Base-by-base conservation (phyloP, 1,284 basidiomycete species). In the Phylloboletellus chloephorus region DNA sequence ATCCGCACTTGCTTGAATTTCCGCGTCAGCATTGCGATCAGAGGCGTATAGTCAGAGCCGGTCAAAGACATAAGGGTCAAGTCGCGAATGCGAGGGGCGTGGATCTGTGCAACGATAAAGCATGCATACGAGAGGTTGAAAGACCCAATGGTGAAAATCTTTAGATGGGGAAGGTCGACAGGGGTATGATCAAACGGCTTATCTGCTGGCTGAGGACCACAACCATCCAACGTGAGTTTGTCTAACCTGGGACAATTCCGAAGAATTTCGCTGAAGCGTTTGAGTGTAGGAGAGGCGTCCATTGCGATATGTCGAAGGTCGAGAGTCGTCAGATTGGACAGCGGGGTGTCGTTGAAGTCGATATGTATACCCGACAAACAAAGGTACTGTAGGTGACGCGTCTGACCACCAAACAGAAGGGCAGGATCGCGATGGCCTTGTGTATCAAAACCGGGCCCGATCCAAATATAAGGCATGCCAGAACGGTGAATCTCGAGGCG, bases 401-500 rank as follows among this genome's bases (percentile, higher is more conserved):
- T 50, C 7, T 57, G 59, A 11, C 74, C 77, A 29, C 69, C 73
- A 49, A 76, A 74, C 35, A 80, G 49, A 32, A 71, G 56, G 22
- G 65, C 58, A 31, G 49, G 63, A 23, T 52, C 49, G 33, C 47
- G 63, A 52, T 57, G 59, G 13, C 54, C 59, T 41, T 56, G 49
- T 8, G 57, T 62, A 34, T 65, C 48, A 52, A 60, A 66, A 20
- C 56, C 64, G 15, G 60, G 53, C 21, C 69, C 71, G 22, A 67
- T 52, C 62, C 71, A 71, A 15, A 71, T 53, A 48, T 69, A 71
- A 31, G 70, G 67, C 16, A 55, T 40, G 11, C 72, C 73, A 11
- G 61, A 59, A 21, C 79, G 71, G 56, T 80, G 78, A 17, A 85
- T 57, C 57, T 82, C 80, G 45, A 84, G 61, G 16, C 72, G 71